These are phyloP conservation scores for Diaporthe ampelina DNA, from an alignment of 2,329 filamentous ascomycete genomes.

Conservation along the genomic window DNA sequence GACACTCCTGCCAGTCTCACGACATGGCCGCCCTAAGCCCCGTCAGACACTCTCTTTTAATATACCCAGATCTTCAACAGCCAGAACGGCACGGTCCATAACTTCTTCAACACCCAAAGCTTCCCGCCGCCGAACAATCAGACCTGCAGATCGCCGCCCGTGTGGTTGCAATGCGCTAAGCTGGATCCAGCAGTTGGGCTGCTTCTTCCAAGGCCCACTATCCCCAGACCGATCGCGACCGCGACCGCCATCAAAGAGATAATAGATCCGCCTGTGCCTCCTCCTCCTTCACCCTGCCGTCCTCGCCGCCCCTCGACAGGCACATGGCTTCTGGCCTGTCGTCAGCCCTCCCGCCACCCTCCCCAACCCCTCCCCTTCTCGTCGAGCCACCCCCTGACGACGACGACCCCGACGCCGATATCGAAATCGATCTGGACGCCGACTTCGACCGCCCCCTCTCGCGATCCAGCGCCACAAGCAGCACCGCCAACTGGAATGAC, in stretches of 20 bases:
- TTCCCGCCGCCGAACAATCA: conserved; percentile 18
- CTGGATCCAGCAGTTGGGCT: conserved; percentile 35
- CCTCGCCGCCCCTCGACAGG: conserved; percentile 33
- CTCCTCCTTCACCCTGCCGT: conserved; percentile 3
- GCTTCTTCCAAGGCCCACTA: conserved; percentile 27
- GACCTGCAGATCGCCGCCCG: conserved; percentile 26
- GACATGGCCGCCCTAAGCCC: background rate
- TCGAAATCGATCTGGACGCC: conserved; percentile 45
- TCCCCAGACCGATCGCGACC: conserved; percentile 23
- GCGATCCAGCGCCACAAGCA: conserved; percentile 43
- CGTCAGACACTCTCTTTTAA: background rate
- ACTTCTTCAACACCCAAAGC: background rate
- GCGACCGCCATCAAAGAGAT: conserved; percentile 25
- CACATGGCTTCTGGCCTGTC: conserved; percentile 72
- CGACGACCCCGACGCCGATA: conserved; percentile 43
- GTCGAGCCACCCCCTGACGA: conserved; percentile 59
- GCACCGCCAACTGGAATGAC: conserved; percentile 42
- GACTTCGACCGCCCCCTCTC: conserved; percentile 45
- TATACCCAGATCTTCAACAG: background rate
- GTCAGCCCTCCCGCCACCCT: conserved; percentile 72
- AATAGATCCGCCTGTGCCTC: background rate
- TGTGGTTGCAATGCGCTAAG: conserved; percentile 37
- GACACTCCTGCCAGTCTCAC: background rate
- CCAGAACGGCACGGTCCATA: conserved; percentile 1
- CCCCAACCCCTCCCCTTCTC: conserved; percentile 73